A percentile compares a stretch with the other conserved stretches of the same genome.
Evolutionary conservation across 805 yeast genomes (phyloP).

Genomic region (Yarrowia sp.): DNA sequence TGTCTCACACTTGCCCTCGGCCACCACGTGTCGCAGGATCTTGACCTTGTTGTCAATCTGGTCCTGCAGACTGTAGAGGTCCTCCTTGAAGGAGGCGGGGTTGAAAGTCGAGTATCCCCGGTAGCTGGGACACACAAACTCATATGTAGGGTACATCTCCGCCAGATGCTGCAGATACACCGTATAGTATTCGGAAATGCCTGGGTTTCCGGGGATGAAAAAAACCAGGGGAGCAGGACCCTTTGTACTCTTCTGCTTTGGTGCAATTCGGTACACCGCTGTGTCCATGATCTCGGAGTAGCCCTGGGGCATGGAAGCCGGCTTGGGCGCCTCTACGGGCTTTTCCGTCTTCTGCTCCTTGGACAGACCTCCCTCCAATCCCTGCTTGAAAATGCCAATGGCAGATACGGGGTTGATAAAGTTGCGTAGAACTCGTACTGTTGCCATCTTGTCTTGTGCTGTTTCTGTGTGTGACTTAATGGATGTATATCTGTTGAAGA

Average conservation of each 20-base stretch:
- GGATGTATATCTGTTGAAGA: conserved; percentile 34
- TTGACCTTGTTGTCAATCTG: conserved; percentile 66
- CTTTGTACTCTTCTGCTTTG: conserved; percentile 5
- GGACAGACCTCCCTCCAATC: conserved; percentile 24
- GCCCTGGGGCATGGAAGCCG: conserved; percentile 15
- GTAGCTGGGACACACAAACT: conserved; percentile 68
- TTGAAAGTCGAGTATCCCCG: conserved; percentile 58
- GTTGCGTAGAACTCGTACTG: conserved; percentile 35
- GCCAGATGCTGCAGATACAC: conserved; percentile 59
- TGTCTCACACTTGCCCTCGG: conserved; percentile 16
- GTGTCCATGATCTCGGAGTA: conserved; percentile 33
- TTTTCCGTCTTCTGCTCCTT: conserved; percentile 7
- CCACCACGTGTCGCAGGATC: conserved; percentile 53
- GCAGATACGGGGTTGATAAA: conserved; percentile 34
- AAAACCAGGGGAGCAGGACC: conserved; percentile 54
- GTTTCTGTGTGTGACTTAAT: background rate
- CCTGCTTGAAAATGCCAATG: conserved; percentile 26
- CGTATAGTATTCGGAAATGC: conserved; percentile 68
- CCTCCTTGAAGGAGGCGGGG: conserved; percentile 29
- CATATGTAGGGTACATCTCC: conserved; percentile 55
- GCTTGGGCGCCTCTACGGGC: conserved; percentile 21
- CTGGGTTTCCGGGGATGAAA: conserved; percentile 82
- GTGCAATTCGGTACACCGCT: conserved; percentile 25
- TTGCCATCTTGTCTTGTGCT: conserved; percentile 13
- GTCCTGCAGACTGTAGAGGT: conserved; percentile 52